Base-by-base conservation (phyloP, 257 asterid species). In the Ocimum tenuiflorum region DNA sequence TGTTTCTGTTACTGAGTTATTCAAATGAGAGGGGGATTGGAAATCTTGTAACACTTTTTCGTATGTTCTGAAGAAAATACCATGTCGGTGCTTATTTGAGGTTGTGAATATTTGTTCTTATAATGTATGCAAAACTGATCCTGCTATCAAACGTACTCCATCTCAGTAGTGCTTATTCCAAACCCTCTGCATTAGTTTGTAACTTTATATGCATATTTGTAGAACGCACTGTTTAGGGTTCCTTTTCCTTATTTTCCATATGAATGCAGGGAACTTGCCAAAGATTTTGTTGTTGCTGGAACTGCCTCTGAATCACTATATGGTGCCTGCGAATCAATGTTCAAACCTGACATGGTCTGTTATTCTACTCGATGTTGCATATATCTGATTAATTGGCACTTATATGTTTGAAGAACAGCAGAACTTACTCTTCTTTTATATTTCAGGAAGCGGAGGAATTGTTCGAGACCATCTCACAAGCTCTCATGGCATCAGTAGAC, bases 311-410 rank as follows among this genome's bases (percentile, higher is more conserved):
- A 92, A 78, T 92, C 99, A 23, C 91, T 92, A 31, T 89, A 92
- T 48, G 99, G 99, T 80, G 99, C 99, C 69, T 89, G 96, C 56
- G 99, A 92, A 82, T 87, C 99, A 13, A 92, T 92, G 99, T 92
- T 77, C 84, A 89, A 88, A 71, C 94, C 97, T 18, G 96, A 87
- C 72, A 82, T 92, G 99, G 99, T 92, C 62, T 36, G 91, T 79
- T 15, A 39, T 68, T 49, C 10, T 13, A 20, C 69, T 19, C 52
- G 35, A 36, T 58, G 59, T 62, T 59, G 23, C 24, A 38, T 6
- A 8, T 51, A n/a, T 64, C 19, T 48, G 31, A 60, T 57, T 73
- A 33, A 15, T 61, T 11, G 43, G 41, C 23, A 53, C 24, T n/a
- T n/a, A n/a, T 22, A 11, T 38, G 55, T 41, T 22, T 43, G 6